Evolutionary conservation across 2,329 filamentous ascomycete species (phyloP).

Genomic region (Aspergillus fructus): DNA sequence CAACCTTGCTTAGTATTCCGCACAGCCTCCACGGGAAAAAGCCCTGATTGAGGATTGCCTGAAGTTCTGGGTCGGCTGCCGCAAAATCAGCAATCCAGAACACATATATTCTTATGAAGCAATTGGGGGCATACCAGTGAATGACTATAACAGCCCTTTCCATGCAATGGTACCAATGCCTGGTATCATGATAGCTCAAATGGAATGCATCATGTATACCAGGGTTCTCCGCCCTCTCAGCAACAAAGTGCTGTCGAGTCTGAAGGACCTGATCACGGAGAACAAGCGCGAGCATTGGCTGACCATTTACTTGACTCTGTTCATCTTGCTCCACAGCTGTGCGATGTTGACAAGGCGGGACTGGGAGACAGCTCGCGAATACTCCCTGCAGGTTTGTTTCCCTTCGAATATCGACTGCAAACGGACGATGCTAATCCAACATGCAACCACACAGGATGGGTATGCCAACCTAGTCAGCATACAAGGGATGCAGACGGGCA

Average conservation of each 20-base stretch:
- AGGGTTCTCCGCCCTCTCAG: constrained; percentile 10
- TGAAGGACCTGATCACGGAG: constrained; percentile 12
- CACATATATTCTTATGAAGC: constrained; percentile 5
- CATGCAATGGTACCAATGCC: constrained; percentile 11
- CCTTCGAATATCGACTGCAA: not conserved
- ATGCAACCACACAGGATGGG: not conserved
- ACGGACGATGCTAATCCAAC: not conserved
- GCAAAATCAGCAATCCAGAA: constrained; percentile 12
- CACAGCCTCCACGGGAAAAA: constrained; percentile 6
- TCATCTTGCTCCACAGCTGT: constrained; percentile 11
- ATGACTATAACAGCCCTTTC: constrained; percentile 8
- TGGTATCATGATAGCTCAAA: constrained; percentile 12
- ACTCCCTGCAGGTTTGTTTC: constrained; percentile 8
- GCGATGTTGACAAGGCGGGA: constrained; percentile 11
- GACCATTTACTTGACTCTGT: constrained; percentile 12
- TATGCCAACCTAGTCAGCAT: constrained; percentile 12
- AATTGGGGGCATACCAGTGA: constrained; percentile 1
- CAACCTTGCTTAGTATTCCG: constrained; percentile 1
- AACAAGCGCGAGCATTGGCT: constrained; percentile 15
- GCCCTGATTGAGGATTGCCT: constrained; percentile 9
- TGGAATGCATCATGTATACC: constrained; percentile 16
- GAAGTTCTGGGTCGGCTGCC: constrained; percentile 12
- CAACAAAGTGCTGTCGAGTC: not conserved
- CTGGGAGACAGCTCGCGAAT: constrained; percentile 12
- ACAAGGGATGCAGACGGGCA: constrained; percentile 10